Evolutionary conservation across 805 yeast species (phyloP).

Genomic region (Hermanozyma aechmeae): DNA sequence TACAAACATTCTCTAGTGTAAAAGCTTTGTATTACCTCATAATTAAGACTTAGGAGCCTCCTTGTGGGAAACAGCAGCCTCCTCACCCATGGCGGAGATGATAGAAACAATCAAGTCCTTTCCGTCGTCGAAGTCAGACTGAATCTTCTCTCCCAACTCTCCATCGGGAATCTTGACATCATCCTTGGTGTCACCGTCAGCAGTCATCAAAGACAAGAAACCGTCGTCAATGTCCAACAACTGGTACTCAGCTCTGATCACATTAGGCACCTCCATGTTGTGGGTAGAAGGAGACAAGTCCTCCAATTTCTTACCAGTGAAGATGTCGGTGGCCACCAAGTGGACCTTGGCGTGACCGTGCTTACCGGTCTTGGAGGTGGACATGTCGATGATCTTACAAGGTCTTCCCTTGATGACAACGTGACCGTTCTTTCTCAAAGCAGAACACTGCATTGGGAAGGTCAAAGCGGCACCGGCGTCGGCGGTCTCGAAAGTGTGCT

Average conservation of each 20-base stretch:
- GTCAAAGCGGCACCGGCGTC: constrained; percentile 98
- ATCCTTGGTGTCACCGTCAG: constrained; percentile 98
- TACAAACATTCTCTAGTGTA: no score
- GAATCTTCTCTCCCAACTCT: constrained; percentile 90
- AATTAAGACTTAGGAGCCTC: constrained; percentile 74
- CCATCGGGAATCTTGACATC: constrained; percentile 98
- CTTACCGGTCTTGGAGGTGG: constrained; percentile 99
- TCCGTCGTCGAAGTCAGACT: constrained; percentile 93
- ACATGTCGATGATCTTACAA: constrained; percentile 99
- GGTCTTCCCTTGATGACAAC: constrained; percentile 99
- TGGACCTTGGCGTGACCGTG: constrained; percentile 99
- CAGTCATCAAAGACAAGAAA: constrained; percentile 91
- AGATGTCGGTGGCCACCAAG: constrained; percentile 96
- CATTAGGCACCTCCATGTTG: constrained; percentile 99
- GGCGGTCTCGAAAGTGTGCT: constrained; percentile 96
- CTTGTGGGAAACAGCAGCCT: constrained; percentile 97
- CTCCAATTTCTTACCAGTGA: constrained; percentile 99
- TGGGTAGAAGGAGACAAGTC: constrained; percentile 99
- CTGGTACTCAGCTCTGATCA: constrained; percentile 91
- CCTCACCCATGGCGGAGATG: constrained; percentile 98
- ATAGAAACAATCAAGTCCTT: constrained; percentile 95
- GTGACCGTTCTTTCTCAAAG: constrained; percentile 99
- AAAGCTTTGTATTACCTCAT: no score
- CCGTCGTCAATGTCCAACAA: constrained; percentile 98
- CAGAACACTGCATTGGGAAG: constrained; percentile 99